A percentile compares a stretch with the other conserved stretches of the same genome.
These are phyloP conservation scores for Phyllosticta citrichinensis DNA, from an alignment of 2,329 filamentous ascomycete genomes.

Conservation along the genomic window DNA sequence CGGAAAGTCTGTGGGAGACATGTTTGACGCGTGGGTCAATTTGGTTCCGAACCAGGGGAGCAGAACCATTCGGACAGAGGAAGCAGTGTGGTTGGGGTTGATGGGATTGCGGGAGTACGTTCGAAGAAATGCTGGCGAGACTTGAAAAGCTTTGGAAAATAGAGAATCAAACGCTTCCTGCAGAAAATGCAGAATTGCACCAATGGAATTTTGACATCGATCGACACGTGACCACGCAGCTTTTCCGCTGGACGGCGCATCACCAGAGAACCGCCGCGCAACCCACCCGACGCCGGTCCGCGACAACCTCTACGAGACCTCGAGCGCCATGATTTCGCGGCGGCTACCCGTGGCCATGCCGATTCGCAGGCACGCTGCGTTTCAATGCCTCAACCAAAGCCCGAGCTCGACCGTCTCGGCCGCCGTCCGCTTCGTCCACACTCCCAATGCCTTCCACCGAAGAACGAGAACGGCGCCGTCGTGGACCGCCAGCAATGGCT, in stretches of 20 bases:
- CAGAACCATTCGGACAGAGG: conserved; percentile 72
- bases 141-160: neutral
- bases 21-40: conserved; percentile 82
- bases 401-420: neutral
- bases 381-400: neutral
- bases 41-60: conserved; percentile 72
- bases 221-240: neutral
- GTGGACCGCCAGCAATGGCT: neutral
- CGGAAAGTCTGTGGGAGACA: conserved; percentile 52
- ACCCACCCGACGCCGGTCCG: neutral
- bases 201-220: too few species aligned
- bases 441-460: neutral
- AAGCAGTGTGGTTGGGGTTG: conserved; percentile 69
- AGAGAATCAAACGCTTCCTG: too few species aligned
- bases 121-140: neutral
- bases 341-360: neutral
- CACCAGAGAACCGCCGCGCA: neutral
- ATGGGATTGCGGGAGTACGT: conserved; percentile 47
- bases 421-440: neutral
- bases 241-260: neutral
- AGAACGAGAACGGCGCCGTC: neutral
- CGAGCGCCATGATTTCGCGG: neutral
- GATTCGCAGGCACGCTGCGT: neutral
- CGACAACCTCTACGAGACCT: neutral
- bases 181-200: too few species aligned